Evolutionary conservation across 2,329 filamentous ascomycete genomes (phyloP).

Genomic region (Bipolaris gigantea): DNA sequence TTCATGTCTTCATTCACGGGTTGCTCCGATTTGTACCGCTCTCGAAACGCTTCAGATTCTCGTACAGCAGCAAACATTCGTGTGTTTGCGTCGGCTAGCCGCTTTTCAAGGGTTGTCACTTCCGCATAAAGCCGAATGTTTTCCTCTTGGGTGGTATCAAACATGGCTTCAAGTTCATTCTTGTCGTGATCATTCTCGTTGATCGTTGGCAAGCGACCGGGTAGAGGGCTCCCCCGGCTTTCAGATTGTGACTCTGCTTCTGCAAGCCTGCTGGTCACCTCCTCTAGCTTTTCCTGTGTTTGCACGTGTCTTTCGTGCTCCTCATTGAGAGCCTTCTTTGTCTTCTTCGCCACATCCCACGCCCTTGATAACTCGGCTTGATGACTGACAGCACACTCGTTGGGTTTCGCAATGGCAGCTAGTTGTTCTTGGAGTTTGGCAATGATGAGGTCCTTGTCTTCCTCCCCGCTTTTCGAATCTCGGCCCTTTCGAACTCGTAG

Average conservation of each 20-base stretch:
- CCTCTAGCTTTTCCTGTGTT: conserved; percentile 31
- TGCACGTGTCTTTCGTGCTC: conserved; percentile 34
- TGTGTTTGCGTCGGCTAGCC: conserved; percentile 34
- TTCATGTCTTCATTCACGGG: conserved; percentile 35
- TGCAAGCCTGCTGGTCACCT: conserved; percentile 20
- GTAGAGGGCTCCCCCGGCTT: conserved; percentile 8
- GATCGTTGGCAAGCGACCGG: conserved; percentile 34
- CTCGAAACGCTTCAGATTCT: conserved; percentile 27
- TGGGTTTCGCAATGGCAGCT: conserved; percentile 17
- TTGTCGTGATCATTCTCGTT: conserved; percentile 35
- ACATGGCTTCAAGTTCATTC: conserved; percentile 41
- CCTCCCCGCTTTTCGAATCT: conserved; percentile 20
- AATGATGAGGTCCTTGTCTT: conserved; percentile 34
- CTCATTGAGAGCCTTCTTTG: conserved; percentile 31
- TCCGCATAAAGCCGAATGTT: conserved; percentile 37
- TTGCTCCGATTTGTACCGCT: conserved; percentile 32
- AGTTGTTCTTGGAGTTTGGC: conserved; percentile 35
- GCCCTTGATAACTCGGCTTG: conserved; percentile 38
- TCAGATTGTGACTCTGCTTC: conserved; percentile 19
- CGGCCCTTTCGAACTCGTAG: conserved; percentile 35
- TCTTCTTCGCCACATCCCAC: conserved; percentile 37
- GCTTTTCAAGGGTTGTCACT: conserved; percentile 33
- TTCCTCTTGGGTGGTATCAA: conserved; percentile 40
- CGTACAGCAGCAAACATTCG: conserved; percentile 31
- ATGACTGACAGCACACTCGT: conserved; percentile 30